phyloP scores from a whole-genome alignment of 2,329 filamentous ascomycete species.

The Fusarium miscanthi region DNA sequence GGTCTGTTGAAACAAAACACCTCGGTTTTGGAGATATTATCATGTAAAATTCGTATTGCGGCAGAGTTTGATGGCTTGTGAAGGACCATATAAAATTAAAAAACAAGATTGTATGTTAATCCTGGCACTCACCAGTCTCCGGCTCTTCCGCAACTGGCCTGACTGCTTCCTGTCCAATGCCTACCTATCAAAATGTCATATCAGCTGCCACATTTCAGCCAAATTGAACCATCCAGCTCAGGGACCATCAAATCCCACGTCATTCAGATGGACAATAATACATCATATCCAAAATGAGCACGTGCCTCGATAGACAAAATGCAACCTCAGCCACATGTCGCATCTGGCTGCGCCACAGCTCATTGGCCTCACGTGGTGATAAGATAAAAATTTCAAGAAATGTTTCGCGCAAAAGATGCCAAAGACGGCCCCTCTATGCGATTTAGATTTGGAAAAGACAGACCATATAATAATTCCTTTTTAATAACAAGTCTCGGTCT shows the following conservation, averaged over 20 bases:
- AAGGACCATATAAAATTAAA: constrained; percentile 25
- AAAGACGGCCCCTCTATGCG: constrained; percentile 35
- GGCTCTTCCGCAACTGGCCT: constrained; percentile 32
- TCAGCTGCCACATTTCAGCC: constrained; percentile 9
- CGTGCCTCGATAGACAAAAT: constrained; percentile 3
- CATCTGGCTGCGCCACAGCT: not conserved
- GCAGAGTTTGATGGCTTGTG: not conserved
- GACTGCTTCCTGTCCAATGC: constrained; percentile 17
- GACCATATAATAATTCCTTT: not conserved
- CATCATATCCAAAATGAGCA: constrained; percentile 1
- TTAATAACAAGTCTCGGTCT: not conserved
- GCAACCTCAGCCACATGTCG: not conserved
- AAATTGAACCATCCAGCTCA: constrained; percentile 5
- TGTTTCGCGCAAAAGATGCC: constrained; percentile 41
- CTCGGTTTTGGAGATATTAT: constrained; percentile 18
- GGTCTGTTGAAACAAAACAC: constrained; percentile 7
- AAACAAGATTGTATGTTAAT: constrained; percentile 27
- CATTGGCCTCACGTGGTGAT: constrained; percentile 46
- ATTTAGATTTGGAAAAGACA: constrained; percentile 12
- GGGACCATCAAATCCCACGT: constrained; percentile 22
- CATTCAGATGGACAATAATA: constrained; percentile 6
- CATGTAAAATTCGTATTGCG: not conserved
- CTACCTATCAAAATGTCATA: constrained; percentile 4
- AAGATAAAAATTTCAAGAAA: constrained; percentile 49
- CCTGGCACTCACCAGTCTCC: constrained; percentile 11